phyloP scores from a whole-genome alignment of 2,329 filamentous ascomycete genomes.

The Lecanosticta acicola region DNA sequence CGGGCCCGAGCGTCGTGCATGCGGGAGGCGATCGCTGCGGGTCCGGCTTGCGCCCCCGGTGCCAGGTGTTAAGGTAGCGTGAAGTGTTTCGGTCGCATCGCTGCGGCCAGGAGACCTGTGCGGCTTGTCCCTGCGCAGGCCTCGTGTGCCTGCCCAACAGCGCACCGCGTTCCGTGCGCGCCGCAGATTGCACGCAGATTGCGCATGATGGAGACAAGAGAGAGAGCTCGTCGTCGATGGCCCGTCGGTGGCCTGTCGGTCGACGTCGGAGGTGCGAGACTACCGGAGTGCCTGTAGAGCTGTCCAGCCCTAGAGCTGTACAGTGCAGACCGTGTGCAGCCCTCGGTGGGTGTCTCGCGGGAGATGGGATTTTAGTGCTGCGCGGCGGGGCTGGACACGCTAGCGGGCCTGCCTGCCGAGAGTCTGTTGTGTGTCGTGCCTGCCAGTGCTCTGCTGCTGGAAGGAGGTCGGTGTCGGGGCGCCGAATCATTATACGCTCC shows the following conservation, averaged over 20 bases:
- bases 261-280: too few relatives aligned
- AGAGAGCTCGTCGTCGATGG: too few relatives aligned
- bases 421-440: not conserved
- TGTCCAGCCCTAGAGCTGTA: too few relatives aligned
- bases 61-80: slow-evolving; percentile 2
- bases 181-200: not conserved
- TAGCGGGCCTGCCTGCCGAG: not conserved
- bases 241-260: too few relatives aligned
- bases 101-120: slow-evolving; percentile 4
- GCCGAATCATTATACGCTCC: too few relatives aligned
- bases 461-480: too few relatives aligned
- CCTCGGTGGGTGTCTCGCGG: not conserved
- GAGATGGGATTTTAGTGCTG: too few relatives aligned
- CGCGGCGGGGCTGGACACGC: not conserved
- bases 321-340: not conserved
- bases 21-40: slow-evolving; percentile 13
- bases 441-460: too few relatives aligned
- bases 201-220: not conserved
- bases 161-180: not conserved
- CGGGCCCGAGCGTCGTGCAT: slow-evolving; percentile 15
- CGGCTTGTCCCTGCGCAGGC: slow-evolving; percentile 12
- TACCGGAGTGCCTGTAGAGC: too few relatives aligned
- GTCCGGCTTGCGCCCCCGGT: slow-evolving; percentile 12
- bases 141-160: not conserved
- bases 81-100: slow-evolving; percentile 9